A percentile compares a stretch with the other conserved stretches of the same genome.
Conservation (phyloP, 257 asterid species). For the Capsicum chinense region DNA sequence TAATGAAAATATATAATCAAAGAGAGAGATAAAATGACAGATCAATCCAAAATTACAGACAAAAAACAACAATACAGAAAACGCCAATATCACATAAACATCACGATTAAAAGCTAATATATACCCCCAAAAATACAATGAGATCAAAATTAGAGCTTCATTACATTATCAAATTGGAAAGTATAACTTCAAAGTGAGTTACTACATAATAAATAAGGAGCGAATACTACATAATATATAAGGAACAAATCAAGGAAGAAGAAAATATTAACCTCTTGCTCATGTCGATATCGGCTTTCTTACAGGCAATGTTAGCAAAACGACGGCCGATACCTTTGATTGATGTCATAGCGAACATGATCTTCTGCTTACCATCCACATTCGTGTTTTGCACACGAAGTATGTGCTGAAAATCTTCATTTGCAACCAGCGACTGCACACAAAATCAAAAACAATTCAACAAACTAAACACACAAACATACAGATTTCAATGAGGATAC, state of each 20-base stretch:
- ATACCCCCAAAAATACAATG: neutral
- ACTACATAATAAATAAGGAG: neutral
- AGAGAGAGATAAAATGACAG: neutral
- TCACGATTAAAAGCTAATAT: neutral
- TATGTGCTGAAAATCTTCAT: constrained; percentile 28
- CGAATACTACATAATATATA: neutral
- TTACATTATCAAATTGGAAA: neutral
- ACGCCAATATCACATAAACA: neutral
- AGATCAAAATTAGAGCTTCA: neutral
- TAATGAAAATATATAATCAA: neutral
- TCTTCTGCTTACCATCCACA: constrained; percentile 23
- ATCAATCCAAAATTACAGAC: neutral
- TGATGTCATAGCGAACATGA: constrained; percentile 28
- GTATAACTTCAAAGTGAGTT: neutral
- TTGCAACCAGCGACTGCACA: constrained; percentile 25
- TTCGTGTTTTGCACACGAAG: constrained; percentile 27
- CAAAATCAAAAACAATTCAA: neutral
- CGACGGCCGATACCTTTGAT: constrained; percentile 29
- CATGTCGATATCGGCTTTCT: constrained; percentile 28
- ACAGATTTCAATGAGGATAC: neutral
- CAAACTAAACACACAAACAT: neutral
- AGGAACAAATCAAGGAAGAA: neutral
- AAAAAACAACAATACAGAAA: neutral
- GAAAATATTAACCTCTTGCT: neutral
- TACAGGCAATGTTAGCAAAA: constrained; percentile 24